Conservation (phyloP, 2,329 filamentous ascomycete genomes). For the Orbilia quercus region DNA sequence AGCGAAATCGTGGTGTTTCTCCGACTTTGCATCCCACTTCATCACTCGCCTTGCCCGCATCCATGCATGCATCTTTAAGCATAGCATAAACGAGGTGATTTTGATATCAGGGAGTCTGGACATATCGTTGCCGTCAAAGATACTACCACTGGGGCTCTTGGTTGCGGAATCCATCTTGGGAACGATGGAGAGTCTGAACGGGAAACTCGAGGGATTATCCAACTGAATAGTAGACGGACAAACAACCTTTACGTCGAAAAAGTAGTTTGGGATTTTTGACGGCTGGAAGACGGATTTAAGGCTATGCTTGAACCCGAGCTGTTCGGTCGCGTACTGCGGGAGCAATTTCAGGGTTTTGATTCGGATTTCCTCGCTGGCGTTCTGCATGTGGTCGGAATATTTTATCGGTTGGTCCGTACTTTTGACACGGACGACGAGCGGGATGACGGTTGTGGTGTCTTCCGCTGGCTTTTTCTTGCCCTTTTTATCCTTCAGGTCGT, state of each 20-base stretch:
- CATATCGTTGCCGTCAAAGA: constrained; percentile 7
- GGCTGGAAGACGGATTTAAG: constrained; percentile 39
- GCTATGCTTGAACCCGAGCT: constrained; percentile 30
- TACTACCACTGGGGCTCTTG: constrained; percentile 4
- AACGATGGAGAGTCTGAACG: constrained; percentile 40
- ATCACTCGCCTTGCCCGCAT: constrained; percentile 36
- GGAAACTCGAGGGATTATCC: constrained; percentile 31
- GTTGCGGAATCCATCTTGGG: constrained; percentile 10
- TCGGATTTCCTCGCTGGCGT: constrained; percentile 6
- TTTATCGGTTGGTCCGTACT: constrained; percentile 38
- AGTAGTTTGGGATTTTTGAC: constrained; percentile 39
- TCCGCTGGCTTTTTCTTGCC: constrained; percentile 9
- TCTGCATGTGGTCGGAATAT: constrained; percentile 23
- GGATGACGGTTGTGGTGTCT: constrained; percentile 29
- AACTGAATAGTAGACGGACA: constrained; percentile 36
- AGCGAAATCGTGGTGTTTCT: constrained; percentile 40
- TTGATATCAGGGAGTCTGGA: constrained; percentile 36
- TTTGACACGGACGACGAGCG: constrained; percentile 20
- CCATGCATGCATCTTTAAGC: constrained; percentile 35
- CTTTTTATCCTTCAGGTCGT: constrained; percentile 27
- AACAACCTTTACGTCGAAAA: constrained; percentile 33
- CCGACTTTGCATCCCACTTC: constrained; percentile 23
- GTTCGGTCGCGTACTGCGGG: constrained; percentile 36
- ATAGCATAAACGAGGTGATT: constrained; percentile 23
- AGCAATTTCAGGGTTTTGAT: constrained; percentile 34